Evolutionary conservation across 2,329 filamentous ascomycete genomes (phyloP).

Genomic region (Botrytis medusae): DNA sequence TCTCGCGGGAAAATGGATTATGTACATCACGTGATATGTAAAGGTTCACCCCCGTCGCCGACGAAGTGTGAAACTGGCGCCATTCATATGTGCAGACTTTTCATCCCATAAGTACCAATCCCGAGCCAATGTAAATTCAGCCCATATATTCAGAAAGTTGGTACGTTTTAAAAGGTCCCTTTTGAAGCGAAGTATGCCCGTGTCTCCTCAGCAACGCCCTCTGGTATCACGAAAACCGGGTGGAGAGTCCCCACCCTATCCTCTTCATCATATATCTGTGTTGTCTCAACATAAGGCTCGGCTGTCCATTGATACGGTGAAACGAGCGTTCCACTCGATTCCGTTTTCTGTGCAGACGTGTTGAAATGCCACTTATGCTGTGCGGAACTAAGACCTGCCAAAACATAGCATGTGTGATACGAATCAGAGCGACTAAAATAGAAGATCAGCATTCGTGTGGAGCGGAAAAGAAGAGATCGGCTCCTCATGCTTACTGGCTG

Average conservation of each 20-base stretch:
- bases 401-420: conserved; percentile 91
- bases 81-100: conserved; percentile 6
- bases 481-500: conserved; percentile 63
- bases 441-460: conserved; percentile 27
- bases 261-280: conserved; percentile 66
- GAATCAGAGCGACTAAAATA: conserved; percentile 68
- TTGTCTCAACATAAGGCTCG: conserved; percentile 48
- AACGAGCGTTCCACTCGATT: conserved; percentile 36
- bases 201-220: conserved; percentile 45
- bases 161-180: conserved; percentile 31
- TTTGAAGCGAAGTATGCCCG: conserved; percentile 37
- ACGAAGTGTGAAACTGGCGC: background rate
- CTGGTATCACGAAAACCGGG: conserved; percentile 82
- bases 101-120: conserved; percentile 4
- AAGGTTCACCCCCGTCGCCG: background rate
- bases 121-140: conserved; percentile 5
- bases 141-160: background rate
- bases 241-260: conserved; percentile 73
- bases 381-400: conserved; percentile 79
- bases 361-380: conserved; percentile 65
- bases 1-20: background rate
- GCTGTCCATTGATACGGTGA: conserved; percentile 44
- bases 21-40: background rate
- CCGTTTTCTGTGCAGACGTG: conserved; percentile 39
- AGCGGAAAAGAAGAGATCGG: conserved; percentile 22